Evolutionary conservation across 2,329 filamentous ascomycete species (phyloP), one percentile per base, ranked within the genome.

Genomic region (Penicillium sp.): DNA sequence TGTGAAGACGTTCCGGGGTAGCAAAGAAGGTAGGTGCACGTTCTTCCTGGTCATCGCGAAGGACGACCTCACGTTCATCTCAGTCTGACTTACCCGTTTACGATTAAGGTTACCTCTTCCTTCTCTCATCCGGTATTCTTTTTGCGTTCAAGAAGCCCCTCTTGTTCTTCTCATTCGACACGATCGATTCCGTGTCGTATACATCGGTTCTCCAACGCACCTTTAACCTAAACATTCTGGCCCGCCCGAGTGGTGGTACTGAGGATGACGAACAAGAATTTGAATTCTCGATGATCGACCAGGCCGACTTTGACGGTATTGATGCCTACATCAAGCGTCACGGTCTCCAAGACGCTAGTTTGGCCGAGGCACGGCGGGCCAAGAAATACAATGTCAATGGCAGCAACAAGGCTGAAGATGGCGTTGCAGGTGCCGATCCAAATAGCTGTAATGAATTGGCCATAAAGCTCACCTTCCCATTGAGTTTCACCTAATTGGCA

Each of bases 111-210:
- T 88, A 85, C 67, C 78, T 89, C 14, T 88, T 86, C 76, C 83
- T 88, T 70, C 80, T 87, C 11, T 79, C 82, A 19, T 82, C 79
- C 9, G 86, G 86, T 35, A 84, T 89, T 50, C 72, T 88, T 41
- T 88, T 84, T 68, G 86, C 83, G 41, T 88, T 87, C 78, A 88
- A 87, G 68, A 89, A 88, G 67, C 86, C 86, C 0, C 76, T 89
- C 24, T 71, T 83, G 9, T 88, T 85, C 75, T 87, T 88, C 68
- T 80, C 85, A 9, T 87, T 88, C 60, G 80, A 82, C 50, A 77
- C 78, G 37, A 80, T 89, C 58, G 83, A 84, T 53, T 83, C 82
- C 22, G 82, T 87, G 47, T 85, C 83, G 40, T 89, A 88, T 74
- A 88, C 85, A 4, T 85, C 83, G 41, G 83, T 88, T 18, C 77